Evolutionary conservation across 345 rosid genomes (phyloP), one percentile per base, ranked within the genome.

Genomic region (Mangifera indica): DNA sequence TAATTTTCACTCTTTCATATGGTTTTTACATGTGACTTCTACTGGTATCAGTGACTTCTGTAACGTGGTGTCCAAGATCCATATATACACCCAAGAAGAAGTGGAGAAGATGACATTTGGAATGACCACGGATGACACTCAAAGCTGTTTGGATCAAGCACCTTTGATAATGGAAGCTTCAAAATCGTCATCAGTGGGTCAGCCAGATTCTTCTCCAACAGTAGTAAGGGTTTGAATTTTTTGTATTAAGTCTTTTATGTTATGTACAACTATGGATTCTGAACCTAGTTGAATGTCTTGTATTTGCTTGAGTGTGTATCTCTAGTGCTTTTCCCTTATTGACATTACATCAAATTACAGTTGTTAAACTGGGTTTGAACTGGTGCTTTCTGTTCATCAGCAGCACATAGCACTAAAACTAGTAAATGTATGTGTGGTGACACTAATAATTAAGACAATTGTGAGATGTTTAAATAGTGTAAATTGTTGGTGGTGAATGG

Each of bases 131-230:
- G 98, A 90, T 6, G 98, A 94, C 68, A 93, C 87, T 42, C 95
- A 84, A 78, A 94, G 97, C 84, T 93, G 96, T 76, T 77, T 94
- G 87, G 96, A 94, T 68, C 91, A 91, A 86, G 90, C 91, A 15
- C 87, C 86, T 18, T 67, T 71, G 46, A 66, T 80, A 58, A 80
- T 87, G 81, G 97, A 94, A 84, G 94, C 82, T 44, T 91, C 97
- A 2, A 93, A 91, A 83, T 90, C 98, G 21, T 90, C 97, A 8
- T 91, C 96, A 3, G 98, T 93, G 44, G 85, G 93, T 54, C 91
- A 91, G 78, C 94, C 94, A 14, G 94, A 88, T 63, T 90, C 87
- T 63, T 87, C 95, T 57, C 91, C 92, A 49, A 82, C 87, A 22
- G 77, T 79, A 75, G 73, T 77, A 73, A 81, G 82, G 80, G 71